Evolutionary conservation across 495 filamentous ascomycete genomes (phyloP).

Genomic region (Lasiosphaeria hispida): DNA sequence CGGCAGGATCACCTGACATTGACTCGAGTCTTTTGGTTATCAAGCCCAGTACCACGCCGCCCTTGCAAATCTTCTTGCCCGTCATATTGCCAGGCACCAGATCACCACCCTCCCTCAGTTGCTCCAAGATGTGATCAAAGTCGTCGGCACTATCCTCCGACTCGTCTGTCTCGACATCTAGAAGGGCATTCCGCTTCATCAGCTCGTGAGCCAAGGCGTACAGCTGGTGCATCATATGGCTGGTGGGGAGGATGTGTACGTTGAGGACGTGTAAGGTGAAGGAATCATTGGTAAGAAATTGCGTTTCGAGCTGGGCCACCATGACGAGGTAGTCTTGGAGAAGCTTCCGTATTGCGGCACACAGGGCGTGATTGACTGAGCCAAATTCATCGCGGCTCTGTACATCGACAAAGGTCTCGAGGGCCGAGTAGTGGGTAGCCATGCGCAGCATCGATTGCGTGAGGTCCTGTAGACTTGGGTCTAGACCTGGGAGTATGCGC

Average conservation of each 20-base stretch:
- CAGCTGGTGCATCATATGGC: constrained; percentile 83
- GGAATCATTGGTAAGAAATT: constrained; percentile 77
- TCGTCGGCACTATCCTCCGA: constrained; percentile 77
- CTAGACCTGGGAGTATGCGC: constrained; percentile 76
- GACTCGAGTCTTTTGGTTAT: constrained; percentile 78
- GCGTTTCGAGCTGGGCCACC: constrained; percentile 87
- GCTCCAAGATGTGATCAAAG: constrained; percentile 69
- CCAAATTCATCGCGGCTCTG: constrained; percentile 92
- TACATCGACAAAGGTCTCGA: constrained; percentile 91
- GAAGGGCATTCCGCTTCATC: constrained; percentile 76
- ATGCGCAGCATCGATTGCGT: constrained; percentile 87
- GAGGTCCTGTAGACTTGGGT: constrained; percentile 87
- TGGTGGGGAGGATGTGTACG: constrained; percentile 83
- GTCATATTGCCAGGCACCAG: constrained; percentile 72
- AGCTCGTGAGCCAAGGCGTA: constrained; percentile 85
- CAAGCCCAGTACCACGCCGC: constrained; percentile 81
- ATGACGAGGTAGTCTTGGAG: constrained; percentile 91
- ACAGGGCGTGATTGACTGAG: constrained; percentile 93
- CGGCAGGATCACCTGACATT: constrained; percentile 91
- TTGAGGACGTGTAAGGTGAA: constrained; percentile 93
- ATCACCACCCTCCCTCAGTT: constrained; percentile 84
- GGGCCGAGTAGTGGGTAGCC: constrained; percentile 86
- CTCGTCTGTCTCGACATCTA: constrained; percentile 84
- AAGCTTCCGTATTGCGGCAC: constrained; percentile 85
- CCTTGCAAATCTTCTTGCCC: constrained; percentile 90